Base-by-base conservation (phyloP, 2,329 filamentous ascomycete genomes). In the Curvularia sp. region DNA sequence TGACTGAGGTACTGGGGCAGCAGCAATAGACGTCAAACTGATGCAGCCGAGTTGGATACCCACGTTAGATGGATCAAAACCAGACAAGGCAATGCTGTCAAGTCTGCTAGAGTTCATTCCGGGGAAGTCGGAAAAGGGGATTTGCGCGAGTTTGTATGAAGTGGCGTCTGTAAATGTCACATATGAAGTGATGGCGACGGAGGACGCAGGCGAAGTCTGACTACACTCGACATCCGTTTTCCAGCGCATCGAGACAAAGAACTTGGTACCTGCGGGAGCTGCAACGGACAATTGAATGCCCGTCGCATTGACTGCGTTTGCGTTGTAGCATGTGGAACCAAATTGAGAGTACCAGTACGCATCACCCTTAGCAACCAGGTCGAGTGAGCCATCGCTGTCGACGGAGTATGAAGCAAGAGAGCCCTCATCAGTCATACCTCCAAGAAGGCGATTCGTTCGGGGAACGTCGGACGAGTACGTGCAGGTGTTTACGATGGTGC, bases 341-440 rank as follows among this genome's bases (percentile, higher is more conserved):
- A 58, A 58, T 30, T 42, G 33, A 3, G 56, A 58, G 41, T 58
- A 58, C 56, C 56, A 58, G 47, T 58, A 58, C 3, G 56, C 22
- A 20, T 15, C 41, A 4, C 31, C 39, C 1, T 18, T 42, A 13
- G 56, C 12, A 9, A 39, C 52, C 44, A 58, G 13, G 24, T 8
- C 31, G 20, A 58, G 56, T 0, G 56, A 58, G 12, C 56, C 56
- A 15, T 58, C 56, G 9, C 8, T 26, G 9, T 26, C 42, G 9
- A 58, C 52, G 4, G 52, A 47, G 20, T 58, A 58, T 7, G 56
- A 55, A 28, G 46, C 31, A 46, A 58, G 56, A 42, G 51, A 46
- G 1, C 52, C 52, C 30, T 58, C 56, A 4, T 58, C 56, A 2
- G 56, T 58, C 31, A 55, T 41, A 3, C 12, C 38, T 8, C 56